Percentiles rank a stretch among this genome's conserved stretches.
phyloP scores from a whole-genome alignment of 2,329 filamentous ascomycete species.

The Byssothecium circinans region DNA sequence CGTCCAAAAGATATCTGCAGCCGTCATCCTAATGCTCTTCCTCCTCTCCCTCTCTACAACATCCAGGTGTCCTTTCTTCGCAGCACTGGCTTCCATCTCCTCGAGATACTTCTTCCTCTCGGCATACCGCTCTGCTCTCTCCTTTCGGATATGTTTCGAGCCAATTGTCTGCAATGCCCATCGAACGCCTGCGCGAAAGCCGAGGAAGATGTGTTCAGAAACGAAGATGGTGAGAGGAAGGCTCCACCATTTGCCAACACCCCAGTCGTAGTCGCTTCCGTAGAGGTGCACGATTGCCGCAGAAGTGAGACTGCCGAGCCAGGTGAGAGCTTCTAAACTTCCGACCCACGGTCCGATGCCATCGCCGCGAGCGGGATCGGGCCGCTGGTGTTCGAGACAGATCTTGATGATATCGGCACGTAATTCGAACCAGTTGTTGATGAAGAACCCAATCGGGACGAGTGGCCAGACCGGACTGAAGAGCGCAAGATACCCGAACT shows the following conservation, averaged over 20 bases:
- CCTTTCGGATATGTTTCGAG: constrained; percentile 32
- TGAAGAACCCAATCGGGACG: constrained; percentile 38
- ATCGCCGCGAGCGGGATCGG: constrained; percentile 30
- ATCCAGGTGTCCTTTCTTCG: constrained; percentile 19
- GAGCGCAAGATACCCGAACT: constrained; percentile 39
- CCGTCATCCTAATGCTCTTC: constrained; percentile 36
- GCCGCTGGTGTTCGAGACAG: constrained; percentile 35
- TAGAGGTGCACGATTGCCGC: constrained; percentile 40
- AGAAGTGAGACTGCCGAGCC: constrained; percentile 37
- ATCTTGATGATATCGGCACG: constrained; percentile 41
- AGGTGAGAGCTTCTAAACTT: constrained; percentile 35
- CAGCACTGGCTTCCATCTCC: constrained; percentile 25
- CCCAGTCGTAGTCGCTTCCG: constrained; percentile 20
- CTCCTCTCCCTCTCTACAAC: constrained; percentile 30
- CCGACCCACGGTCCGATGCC: constrained; percentile 39
- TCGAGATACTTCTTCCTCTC: constrained; percentile 32
- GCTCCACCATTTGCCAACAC: constrained; percentile 28
- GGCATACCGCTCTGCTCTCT: constrained; percentile 28
- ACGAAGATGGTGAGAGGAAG: constrained; percentile 35
- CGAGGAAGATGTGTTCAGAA: constrained; percentile 39
- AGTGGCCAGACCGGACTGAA: constrained; percentile 41
- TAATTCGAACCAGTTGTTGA: constrained; percentile 42
- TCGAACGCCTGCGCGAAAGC: constrained; percentile 29
- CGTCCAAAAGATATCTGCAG: constrained; percentile 35
- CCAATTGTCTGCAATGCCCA: constrained; percentile 30